Evolutionary conservation across 306 rosid genomes (phyloP).

Genomic region (Trifolium dubium): DNA sequence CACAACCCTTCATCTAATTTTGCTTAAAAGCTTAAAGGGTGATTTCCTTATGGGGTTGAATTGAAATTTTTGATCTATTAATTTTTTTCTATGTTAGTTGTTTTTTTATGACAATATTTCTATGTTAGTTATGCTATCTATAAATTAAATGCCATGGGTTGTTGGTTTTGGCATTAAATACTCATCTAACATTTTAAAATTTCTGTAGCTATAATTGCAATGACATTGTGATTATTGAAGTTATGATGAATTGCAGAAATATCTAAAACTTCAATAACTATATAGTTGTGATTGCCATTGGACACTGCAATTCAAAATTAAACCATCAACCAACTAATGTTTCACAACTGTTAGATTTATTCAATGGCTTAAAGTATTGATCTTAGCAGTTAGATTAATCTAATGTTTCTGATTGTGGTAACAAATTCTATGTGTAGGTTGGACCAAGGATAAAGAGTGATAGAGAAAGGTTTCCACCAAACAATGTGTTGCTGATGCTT

Average conservation of each 20-base stretch:
- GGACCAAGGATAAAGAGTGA: conserved; percentile 89
- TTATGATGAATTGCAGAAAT: neutral
- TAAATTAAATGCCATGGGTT: neutral
- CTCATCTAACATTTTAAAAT: neutral
- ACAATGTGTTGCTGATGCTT: conserved; percentile 83
- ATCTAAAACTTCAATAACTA: neutral
- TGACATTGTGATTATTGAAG: neutral
- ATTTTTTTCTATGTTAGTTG: neutral
- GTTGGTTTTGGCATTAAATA: neutral
- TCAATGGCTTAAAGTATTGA: neutral
- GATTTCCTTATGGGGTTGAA: neutral
- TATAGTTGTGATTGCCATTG: neutral
- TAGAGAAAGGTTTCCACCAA: conserved; percentile 89
- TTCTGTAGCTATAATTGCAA: neutral
- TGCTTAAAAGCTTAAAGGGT: neutral
- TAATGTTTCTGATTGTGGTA: neutral
- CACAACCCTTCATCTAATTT: neutral
- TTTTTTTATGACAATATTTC: no score
- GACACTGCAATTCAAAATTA: neutral
- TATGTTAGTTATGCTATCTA: neutral
- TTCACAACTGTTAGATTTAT: neutral
- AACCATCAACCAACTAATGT: neutral
- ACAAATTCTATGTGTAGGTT: conserved; percentile 52
- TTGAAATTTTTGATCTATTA: neutral
- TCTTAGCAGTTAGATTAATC: neutral